A percentile compares a stretch with the other conserved stretches of the same genome.
Conservation (phyloP, 306 rosid genomes). For the Cicer chorassanicum region DNA sequence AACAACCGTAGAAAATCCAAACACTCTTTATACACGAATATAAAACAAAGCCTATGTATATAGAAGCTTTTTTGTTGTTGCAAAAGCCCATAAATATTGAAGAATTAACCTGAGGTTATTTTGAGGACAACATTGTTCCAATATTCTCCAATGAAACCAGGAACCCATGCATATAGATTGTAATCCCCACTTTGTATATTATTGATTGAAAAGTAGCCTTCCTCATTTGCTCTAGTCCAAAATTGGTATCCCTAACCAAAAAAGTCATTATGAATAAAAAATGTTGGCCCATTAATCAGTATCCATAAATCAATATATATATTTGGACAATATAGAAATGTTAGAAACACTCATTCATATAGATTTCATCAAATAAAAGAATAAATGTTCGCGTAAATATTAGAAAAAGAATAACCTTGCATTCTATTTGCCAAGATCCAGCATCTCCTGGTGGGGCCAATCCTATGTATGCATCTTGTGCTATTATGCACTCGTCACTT, state of each 20-base stretch:
- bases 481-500: constrained; percentile 48
- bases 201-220: constrained; percentile 63
- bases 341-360: no score
- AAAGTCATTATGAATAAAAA: not conserved
- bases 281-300: not conserved
- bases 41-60: not conserved
- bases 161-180: constrained; percentile 75
- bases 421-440: constrained; percentile 91
- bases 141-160: constrained; percentile 78
- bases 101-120: constrained; percentile 62
- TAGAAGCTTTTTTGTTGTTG: not conserved
- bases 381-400: no score
- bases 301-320: not conserved
- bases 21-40: no score
- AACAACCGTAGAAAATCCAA: no score
- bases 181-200: constrained; percentile 64
- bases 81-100: not conserved
- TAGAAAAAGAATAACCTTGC: constrained; percentile 55
- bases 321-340: not conserved
- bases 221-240: constrained; percentile 64
- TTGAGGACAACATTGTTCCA: constrained; percentile 45
- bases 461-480: constrained; percentile 65
- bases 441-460: constrained; percentile 74
- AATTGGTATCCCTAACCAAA: constrained; percentile 81
- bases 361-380: no score